A percentile compares a stretch with the other conserved stretches of the same genome.
Conservation (phyloP, 768 basidiomycete species). For the Agaricus blazei region DNA sequence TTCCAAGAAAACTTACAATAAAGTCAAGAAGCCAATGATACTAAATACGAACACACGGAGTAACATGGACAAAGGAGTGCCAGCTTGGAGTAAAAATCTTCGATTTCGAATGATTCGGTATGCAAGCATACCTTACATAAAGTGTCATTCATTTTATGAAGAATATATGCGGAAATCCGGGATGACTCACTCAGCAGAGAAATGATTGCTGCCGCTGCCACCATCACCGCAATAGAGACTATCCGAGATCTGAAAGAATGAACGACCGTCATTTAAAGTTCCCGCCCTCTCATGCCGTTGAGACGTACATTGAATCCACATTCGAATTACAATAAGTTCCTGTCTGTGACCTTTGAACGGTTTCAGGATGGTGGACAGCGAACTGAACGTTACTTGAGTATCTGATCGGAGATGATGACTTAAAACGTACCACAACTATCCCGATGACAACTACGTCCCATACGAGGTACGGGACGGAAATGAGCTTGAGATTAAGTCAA, state of each 20-base stretch:
- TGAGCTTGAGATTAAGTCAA: conserved; percentile 14
- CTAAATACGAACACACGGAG: conserved; percentile 26
- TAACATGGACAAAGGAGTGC: conserved; percentile 18
- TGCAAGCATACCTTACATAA: conserved; percentile 17
- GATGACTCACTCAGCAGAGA: conserved; percentile 16
- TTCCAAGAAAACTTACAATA: conserved; percentile 17
- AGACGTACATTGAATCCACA: conserved; percentile 16
- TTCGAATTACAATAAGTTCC: conserved; percentile 26
- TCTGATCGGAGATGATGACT: not conserved
- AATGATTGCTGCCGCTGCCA: conserved; percentile 17
- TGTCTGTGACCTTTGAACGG: conserved; percentile 19
- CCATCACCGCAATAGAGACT: conserved; percentile 19
- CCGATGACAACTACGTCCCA: conserved; percentile 22
- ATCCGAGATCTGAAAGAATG: conserved; percentile 19
- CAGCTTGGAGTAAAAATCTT: conserved; percentile 10
- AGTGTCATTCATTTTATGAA: not conserved
- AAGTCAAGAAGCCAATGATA: conserved; percentile 19
- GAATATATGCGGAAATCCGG: not conserved
- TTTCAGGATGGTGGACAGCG: conserved; percentile 15
- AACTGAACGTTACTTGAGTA: conserved; percentile 14
- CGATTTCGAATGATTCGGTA: conserved; percentile 21
- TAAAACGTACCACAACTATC: conserved; percentile 13
- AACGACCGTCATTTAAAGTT: not conserved
- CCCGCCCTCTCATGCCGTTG: not conserved
- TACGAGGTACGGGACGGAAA: conserved; percentile 21